These are phyloP conservation scores for Guadua angustifolia DNA, from an alignment of 176 grass and related monocot genomes.

Conservation along the genomic window DNA sequence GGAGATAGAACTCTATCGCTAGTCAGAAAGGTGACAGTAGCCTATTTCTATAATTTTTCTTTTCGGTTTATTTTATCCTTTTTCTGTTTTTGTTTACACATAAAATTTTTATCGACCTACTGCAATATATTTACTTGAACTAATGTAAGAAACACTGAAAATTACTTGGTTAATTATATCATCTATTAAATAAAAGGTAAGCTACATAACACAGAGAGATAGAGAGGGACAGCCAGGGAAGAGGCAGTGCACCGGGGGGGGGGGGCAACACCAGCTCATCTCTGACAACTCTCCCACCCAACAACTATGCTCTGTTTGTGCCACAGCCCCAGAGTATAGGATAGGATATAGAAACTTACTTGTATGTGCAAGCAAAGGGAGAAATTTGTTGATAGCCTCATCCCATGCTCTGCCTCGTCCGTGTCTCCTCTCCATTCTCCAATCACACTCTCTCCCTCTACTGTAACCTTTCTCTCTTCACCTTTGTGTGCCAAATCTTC, in stretches of 20 bases:
- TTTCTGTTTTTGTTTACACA: too few relatives aligned
- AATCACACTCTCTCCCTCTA: not conserved
- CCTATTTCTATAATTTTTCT: too few relatives aligned
- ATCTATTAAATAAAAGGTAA: too few relatives aligned
- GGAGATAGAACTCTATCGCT: too few relatives aligned
- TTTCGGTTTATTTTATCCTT: too few relatives aligned
- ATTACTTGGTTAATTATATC: too few relatives aligned
- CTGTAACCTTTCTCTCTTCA: not conserved
- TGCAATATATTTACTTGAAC: too few relatives aligned
- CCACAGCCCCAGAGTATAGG: not conserved
- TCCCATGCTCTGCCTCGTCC: constrained; percentile 78
- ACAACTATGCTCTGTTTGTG: not conserved
- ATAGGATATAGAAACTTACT: not conserved
- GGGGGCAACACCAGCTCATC: constrained; percentile 47
- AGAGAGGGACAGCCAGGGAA: constrained; percentile 60
- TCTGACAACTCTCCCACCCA: not conserved
- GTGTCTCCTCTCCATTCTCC: constrained; percentile 57
- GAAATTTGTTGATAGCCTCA: constrained; percentile 54
- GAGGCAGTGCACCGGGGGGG: constrained; percentile 96
- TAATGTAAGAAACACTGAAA: too few relatives aligned
- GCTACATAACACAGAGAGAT: too few relatives aligned
- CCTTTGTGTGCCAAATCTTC: not conserved
- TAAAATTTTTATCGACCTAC: too few relatives aligned
- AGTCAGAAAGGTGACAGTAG: too few relatives aligned
- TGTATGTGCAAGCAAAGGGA: not conserved